phyloP scores from a whole-genome alignment of 176 grass and related monocot species.

The Secale cereale region DNA sequence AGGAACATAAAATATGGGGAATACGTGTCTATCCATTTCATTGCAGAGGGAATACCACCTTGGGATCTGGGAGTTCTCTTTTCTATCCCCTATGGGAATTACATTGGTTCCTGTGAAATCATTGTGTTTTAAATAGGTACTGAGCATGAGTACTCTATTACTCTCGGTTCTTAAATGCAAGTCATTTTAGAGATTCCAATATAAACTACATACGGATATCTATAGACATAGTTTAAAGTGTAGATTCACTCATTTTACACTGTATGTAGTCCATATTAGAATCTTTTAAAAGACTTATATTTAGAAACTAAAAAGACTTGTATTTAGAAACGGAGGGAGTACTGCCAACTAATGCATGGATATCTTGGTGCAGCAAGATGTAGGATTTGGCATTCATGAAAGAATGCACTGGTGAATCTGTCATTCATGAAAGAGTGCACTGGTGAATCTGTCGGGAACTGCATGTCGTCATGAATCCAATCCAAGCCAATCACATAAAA shows the following conservation, averaged over 20 bases:
- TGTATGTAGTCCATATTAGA: too few relatives aligned
- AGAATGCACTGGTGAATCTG: neutral
- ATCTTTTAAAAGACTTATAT: too few relatives aligned
- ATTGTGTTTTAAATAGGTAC: neutral
- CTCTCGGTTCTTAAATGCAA: too few relatives aligned
- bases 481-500: neutral
- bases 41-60: neutral
- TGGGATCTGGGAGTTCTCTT: neutral
- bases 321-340: too few relatives aligned
- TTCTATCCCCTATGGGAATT: neutral
- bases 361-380: neutral
- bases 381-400: neutral
- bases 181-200: too few relatives aligned
- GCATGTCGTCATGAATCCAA: neutral
- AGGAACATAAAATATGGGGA: neutral
- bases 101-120: neutral
- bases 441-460: neutral
- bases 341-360: neutral
- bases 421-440: neutral
- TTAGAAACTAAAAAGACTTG: too few relatives aligned
- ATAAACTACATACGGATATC: too few relatives aligned
- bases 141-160: too few relatives aligned
- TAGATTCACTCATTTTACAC: too few relatives aligned
- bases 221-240: too few relatives aligned
- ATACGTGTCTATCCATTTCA: neutral